These are phyloP conservation scores for Mucor irregularis DNA, from an alignment of 371 early-diverging fungal genomes.

Conservation along the genomic window DNA sequence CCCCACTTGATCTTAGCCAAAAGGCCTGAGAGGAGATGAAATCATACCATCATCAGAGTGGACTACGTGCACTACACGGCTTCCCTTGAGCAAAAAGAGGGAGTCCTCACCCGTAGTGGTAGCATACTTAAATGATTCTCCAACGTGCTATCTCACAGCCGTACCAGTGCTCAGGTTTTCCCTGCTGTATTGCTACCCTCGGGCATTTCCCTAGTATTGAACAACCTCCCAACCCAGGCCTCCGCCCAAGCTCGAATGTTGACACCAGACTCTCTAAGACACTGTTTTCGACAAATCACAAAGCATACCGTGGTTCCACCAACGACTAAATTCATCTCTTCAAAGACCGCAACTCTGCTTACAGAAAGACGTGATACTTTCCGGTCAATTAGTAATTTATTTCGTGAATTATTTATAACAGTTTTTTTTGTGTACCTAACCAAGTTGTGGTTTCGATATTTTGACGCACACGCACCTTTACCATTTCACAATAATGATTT, in stretches of 20 bases:
- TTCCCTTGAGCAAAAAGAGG: conserved; percentile 44
- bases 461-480: too few relatives aligned
- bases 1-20: too few relatives aligned
- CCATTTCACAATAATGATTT: too few relatives aligned
- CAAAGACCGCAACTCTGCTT: conserved; percentile 27
- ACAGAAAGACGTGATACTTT: conserved; percentile 15
- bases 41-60: too few relatives aligned
- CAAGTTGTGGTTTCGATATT: too few relatives aligned
- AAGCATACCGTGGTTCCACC: conserved; percentile 41
- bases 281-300: conserved; percentile 48
- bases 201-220: conserved; percentile 57
- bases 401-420: too few relatives aligned
- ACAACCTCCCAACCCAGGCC: conserved; percentile 49
- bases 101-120: conserved; percentile 44
- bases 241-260: conserved; percentile 49
- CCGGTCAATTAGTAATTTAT: conserved; percentile 4
- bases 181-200: conserved; percentile 66
- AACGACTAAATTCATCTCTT: conserved; percentile 47
- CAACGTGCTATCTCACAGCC: conserved; percentile 59
- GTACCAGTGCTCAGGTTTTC: conserved; percentile 58
- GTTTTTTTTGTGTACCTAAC: background rate
- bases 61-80: too few relatives aligned
- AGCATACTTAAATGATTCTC: conserved; percentile 45
- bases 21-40: too few relatives aligned
- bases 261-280: conserved; percentile 57